Percentiles rank a stretch among this genome's conserved stretches.
Evolutionary conservation across 306 rosid genomes (phyloP).

Genomic region (Canavalia gladiata): DNA sequence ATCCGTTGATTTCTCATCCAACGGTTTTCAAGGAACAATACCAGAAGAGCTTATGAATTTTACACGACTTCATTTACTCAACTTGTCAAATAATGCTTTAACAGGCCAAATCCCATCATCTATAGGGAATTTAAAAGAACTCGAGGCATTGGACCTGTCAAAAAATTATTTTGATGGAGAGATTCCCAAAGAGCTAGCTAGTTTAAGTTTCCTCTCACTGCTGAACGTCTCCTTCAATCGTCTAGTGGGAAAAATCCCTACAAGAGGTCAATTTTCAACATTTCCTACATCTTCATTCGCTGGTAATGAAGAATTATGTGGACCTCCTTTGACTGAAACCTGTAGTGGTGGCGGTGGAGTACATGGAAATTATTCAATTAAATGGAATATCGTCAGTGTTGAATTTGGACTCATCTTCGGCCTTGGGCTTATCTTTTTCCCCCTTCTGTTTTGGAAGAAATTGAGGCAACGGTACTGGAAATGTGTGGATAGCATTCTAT

Average conservation of each 20-base stretch:
- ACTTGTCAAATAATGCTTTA: conserved; percentile 55
- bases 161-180: conserved; percentile 35
- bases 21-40: conserved; percentile 50
- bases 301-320: conserved; percentile 49
- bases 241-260: conserved; percentile 49
- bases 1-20: conserved; percentile 54
- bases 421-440: background rate
- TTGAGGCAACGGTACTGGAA: conserved; percentile 15
- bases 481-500: background rate
- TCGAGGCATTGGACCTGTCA: conserved; percentile 59
- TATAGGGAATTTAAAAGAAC: background rate
- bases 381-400: background rate
- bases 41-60: conserved; percentile 50
- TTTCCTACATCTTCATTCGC: conserved; percentile 19
- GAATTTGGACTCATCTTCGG: conserved; percentile 22
- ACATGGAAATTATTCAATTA: background rate
- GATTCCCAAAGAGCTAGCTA: conserved; percentile 43
- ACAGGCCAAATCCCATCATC: conserved; percentile 46
- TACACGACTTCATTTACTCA: conserved; percentile 12
- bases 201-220: conserved; percentile 39
- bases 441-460: background rate
- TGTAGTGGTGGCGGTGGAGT: background rate
- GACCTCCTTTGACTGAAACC: conserved; percentile 28
- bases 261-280: conserved; percentile 21
- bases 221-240: conserved; percentile 51